phyloP scores from a whole-genome alignment of 257 asterid species.

The Haberlea rhodopensis region DNA sequence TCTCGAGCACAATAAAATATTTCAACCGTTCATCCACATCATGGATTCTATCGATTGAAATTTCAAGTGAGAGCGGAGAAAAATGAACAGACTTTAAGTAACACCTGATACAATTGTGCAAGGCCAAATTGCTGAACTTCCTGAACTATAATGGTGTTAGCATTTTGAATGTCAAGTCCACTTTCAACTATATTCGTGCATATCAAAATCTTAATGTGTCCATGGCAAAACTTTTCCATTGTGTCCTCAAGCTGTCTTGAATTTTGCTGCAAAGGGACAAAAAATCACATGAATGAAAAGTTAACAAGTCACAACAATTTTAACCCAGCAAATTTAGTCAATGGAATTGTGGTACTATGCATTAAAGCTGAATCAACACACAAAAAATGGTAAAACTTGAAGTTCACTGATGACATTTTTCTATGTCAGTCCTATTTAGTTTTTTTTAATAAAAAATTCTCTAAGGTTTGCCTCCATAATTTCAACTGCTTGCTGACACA shows the following conservation, averaged over 20 bases:
- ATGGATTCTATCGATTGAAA: constrained; percentile 12
- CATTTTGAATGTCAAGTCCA: constrained; percentile 97
- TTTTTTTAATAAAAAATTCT: too few relatives aligned
- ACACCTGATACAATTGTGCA: constrained; percentile 96
- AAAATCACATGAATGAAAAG: constrained; percentile 13
- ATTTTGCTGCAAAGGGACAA: constrained; percentile 69
- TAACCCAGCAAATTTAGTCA: constrained; percentile 13
- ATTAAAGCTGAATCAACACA: constrained; percentile 17
- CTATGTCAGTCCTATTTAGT: not conserved
- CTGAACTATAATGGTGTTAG: constrained; percentile 88
- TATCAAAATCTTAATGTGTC: constrained; percentile 74
- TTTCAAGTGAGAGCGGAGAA: constrained; percentile 17
- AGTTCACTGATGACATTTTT: too few relatives aligned
- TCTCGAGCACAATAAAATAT: constrained; percentile 1
- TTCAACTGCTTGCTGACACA: not conserved
- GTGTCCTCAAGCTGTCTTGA: constrained; percentile 94
- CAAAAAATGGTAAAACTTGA: constrained; percentile 10
- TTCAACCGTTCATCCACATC: constrained; percentile 10
- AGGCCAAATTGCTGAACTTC: constrained; percentile 98
- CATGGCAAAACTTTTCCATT: constrained; percentile 83
- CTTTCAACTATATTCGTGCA: constrained; percentile 99
- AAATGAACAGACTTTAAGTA: constrained; percentile 23
- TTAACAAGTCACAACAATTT: constrained; percentile 20
- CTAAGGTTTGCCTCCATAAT: not conserved
- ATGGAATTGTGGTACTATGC: constrained; percentile 17